Evolutionary conservation across 768 basidiomycete species (phyloP).

Genomic region (Pleurotus tuoliensis): DNA sequence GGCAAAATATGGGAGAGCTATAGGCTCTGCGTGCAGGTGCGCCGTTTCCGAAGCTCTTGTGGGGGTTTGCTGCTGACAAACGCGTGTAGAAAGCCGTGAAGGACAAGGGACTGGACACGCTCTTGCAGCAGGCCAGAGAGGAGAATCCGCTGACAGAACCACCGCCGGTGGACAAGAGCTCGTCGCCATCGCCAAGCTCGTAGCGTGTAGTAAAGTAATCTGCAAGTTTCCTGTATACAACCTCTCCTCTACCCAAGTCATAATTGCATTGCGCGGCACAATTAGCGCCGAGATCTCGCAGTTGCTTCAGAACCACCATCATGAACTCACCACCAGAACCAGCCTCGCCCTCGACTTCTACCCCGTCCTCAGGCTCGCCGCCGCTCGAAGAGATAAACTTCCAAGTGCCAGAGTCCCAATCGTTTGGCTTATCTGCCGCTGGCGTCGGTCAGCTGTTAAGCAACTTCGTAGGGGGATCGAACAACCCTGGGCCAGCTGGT

Average conservation of each 20-base stretch:
- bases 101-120: conserved; percentile 68
- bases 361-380: conserved; percentile 40
- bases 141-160: conserved; percentile 75
- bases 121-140: conserved; percentile 75
- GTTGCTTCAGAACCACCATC: not conserved
- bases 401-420: conserved; percentile 31
- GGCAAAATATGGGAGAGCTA: conserved; percentile 82
- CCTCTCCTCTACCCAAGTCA: not conserved
- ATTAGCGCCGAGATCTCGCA: not conserved
- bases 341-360: conserved; percentile 34
- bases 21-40: conserved; percentile 77
- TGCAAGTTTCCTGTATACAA: not conserved
- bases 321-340: conserved; percentile 43
- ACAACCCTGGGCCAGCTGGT: not conserved
- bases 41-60: conserved; percentile 19
- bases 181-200: not conserved
- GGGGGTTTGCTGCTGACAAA: not conserved
- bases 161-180: conserved; percentile 25
- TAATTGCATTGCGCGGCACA: no score
- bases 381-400: conserved; percentile 35
- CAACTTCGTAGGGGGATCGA: conserved; percentile 4
- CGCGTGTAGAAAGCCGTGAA: conserved; percentile 66
- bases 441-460: not conserved
- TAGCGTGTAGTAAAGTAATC: not conserved
- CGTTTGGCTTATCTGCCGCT: conserved; percentile 1